Evolutionary conservation across 2,329 filamentous ascomycete species (phyloP), one percentile per base, ranked within the genome.

Genomic region (Sclerotinia nivalis): DNA sequence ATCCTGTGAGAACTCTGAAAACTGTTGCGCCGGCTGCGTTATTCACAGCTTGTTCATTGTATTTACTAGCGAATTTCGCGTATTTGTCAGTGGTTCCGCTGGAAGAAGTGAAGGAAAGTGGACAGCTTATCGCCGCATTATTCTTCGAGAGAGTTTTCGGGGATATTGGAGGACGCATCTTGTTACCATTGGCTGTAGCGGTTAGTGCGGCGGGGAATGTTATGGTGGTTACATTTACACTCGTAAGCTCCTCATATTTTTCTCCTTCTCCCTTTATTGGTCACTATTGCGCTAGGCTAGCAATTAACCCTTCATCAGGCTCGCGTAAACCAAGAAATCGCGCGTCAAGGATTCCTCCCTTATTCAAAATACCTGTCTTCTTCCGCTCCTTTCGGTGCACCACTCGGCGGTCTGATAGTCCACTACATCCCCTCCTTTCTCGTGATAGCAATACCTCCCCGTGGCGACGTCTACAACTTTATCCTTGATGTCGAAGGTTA

Each of bases 401-500:
- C 80, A 1, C 62, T 75, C 9, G 77, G 79, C 22, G 80, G 80
- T n/a, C 77, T 87, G 22, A 82, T 84, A 18, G 83, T 91, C 62
- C 86, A 90, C 72, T 90, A 88, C 76, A 81, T 89, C 37, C 87
- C 88, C 25, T 90, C 88, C 1, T 83, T 84, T 22, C 79, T 90
- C 31, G 84, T 86, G 4, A 87, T 84, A 28, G 80, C 85, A 0
- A 81, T 85, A 1, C 83, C 82, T 5, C 85, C 85, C 15, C 83
- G 83, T 0, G 80, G 79, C 2, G 74, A 76, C 49, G 73, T 76
- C 13, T 77, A 77, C 40, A 73, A 73, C 13, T 81, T 81, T 71
- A 78, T 81, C 12, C 77, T 81, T 50, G 78, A 81, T 67, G 77
- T 81, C 6, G 79, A 80, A 73, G 79, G 79, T 12, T 81, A 81